A percentile compares a stretch with the other conserved stretches of the same genome.
Evolutionary conservation across 2,329 filamentous ascomycete species (phyloP).

Genomic region (Sodiomyces alkalinus): DNA sequence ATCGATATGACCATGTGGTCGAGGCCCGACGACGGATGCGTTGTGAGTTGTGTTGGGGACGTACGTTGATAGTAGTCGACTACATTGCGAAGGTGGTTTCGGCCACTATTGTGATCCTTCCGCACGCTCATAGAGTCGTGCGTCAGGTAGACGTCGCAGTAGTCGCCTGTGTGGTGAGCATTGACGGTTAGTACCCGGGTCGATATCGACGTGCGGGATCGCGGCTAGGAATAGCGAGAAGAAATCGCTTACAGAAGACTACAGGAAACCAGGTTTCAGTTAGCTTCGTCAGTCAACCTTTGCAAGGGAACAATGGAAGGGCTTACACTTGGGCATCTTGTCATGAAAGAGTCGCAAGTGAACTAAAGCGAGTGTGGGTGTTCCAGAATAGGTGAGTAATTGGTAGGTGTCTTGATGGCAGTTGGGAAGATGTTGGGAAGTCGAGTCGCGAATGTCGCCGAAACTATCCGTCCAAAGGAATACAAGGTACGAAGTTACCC

Average conservation of each 20-base stretch:
- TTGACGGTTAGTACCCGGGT: slow-evolving; percentile 16
- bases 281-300: slow-evolving; percentile 6
- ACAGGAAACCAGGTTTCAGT: slow-evolving; percentile 11
- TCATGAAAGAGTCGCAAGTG: too few species aligned
- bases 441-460: slow-evolving; percentile 1
- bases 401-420: too few species aligned
- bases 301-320: not conserved
- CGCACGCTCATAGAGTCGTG: slow-evolving; percentile 99
- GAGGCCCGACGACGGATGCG: not conserved
- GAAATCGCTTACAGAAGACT: slow-evolving; percentile 55
- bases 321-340: slow-evolving; percentile 83
- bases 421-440: too few species aligned
- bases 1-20: not conserved
- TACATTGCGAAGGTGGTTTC: slow-evolving; percentile 94
- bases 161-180: slow-evolving; percentile 48
- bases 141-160: slow-evolving; percentile 99
- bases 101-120: slow-evolving; percentile 92
- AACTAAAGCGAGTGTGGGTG: too few species aligned
- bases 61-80: slow-evolving; percentile 95
- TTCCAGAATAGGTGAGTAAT: too few species aligned
- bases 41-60: slow-evolving; percentile 12
- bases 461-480: too few species aligned
- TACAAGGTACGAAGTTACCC: too few species aligned
- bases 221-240: too few species aligned
- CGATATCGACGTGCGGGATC: slow-evolving; percentile 3